Base-by-base conservation (phyloP, 768 basidiomycete species). In the Nevesoporus exiguus region DNA sequence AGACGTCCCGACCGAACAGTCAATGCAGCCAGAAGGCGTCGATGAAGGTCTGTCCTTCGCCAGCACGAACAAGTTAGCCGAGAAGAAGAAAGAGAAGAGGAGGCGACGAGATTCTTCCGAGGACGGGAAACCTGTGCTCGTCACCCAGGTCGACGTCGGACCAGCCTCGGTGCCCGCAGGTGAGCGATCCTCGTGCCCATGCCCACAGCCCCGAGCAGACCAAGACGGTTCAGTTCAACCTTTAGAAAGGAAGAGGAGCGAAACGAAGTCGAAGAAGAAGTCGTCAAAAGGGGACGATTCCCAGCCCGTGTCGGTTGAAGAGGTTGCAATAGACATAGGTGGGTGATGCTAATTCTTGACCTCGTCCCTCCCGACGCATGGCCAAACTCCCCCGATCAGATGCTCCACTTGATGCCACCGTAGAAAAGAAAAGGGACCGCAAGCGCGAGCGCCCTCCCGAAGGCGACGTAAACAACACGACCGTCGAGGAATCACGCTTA, bases 41-140 rank as follows among this genome's bases (percentile, higher is more conserved):
- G 51, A 59, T 41, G 56, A 65, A 68, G 59, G 72, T 71, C 39
- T 36, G 60, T 58, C 22, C 19, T 11, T 15, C 11, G 7, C 37
- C 21, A 57, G 39, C 22, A 15, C 31, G 27, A 41, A 47, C 57
- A 54, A 59, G 50, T 52, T 49, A 56, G 55, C 36, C 36, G 62
- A 57, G 45, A 71, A 68, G 57, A 74, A 71, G 61, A 69, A 66
- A 50, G 71, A 72, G 47, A 58, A 74, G 75, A 62, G 77, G 72
- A n/a, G n/a, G 61, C 47, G 45, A 15, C 75, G 40, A 29, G 46
- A 51, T 17, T 5, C 42, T 49, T 41, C 37, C 59, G 53, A 49
- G 10, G 37, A 51, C 22, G 61, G 49, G 3, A 21, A 43, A 19
- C 1, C 7, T 0, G 11, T 27, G 11, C 44, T 13, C 13, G 42